Conservation (phyloP, 1,284 basidiomycete species). For the Sporisorium sorghi region DNA sequence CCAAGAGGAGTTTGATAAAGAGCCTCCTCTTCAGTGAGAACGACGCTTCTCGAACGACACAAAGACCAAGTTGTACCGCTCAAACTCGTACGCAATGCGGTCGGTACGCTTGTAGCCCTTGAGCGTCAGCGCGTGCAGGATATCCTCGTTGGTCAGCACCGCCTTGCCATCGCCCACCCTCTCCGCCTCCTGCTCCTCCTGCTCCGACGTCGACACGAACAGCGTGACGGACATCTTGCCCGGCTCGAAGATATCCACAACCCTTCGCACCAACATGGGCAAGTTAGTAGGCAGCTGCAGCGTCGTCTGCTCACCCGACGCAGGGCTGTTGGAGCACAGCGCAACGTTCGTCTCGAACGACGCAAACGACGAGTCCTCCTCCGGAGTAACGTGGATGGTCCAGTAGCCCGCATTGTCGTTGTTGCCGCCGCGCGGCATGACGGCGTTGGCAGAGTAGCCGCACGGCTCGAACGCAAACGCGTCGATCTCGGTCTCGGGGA, state of each 20-base stretch:
- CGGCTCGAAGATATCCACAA: constrained; percentile 92
- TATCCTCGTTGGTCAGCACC: constrained; percentile 56
- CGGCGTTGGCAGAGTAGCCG: constrained; percentile 95
- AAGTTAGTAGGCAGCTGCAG: constrained; percentile 70
- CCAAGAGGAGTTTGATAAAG: no score
- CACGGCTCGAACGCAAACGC: constrained; percentile 95
- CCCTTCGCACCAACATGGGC: constrained; percentile 82
- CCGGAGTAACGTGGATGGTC: constrained; percentile 98
- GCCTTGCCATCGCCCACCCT: constrained; percentile 33
- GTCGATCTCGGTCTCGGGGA: constrained; percentile 86
- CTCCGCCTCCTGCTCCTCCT: constrained; percentile 67
- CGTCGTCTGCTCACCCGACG: constrained; percentile 2
- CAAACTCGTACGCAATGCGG: constrained; percentile 98
- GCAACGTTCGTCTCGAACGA: constrained; percentile 99
- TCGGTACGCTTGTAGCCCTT: constrained; percentile 78
- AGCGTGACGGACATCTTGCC: constrained; percentile 87
- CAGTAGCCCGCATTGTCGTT: constrained; percentile 76
- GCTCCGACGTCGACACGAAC: constrained; percentile 79
- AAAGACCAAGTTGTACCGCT: constrained; percentile 90
- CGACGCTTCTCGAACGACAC: constrained; percentile 48
- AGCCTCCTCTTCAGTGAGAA: constrained; percentile 4
- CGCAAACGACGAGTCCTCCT: constrained; percentile 96
- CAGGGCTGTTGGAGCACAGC: constrained; percentile 72
- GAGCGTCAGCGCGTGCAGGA: constrained; percentile 62
- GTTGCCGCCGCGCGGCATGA: constrained; percentile 69